These are phyloP conservation scores for Heimioporus retisporus DNA, from an alignment of 1,284 basidiomycete species.

Conservation along the genomic window DNA sequence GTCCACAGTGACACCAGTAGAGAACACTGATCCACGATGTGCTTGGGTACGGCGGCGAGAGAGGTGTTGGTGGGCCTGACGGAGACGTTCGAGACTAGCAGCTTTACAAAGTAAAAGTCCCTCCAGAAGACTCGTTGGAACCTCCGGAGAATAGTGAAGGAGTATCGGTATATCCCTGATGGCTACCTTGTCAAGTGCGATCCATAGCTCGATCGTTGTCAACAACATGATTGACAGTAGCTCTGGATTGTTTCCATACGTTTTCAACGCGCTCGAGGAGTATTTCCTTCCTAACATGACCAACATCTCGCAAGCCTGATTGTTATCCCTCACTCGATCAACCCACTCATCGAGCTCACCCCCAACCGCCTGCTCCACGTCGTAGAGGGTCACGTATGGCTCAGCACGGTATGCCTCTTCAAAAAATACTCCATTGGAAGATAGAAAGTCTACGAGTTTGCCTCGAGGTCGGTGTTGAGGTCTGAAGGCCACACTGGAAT, in stretches of 20 bases:
- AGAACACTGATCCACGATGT: conserved; percentile 12
- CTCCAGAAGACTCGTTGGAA: neutral
- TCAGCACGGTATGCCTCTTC: conserved; percentile 15
- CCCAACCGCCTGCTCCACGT: conserved; percentile 45
- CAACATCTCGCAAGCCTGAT: conserved; percentile 25
- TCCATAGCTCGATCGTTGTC: conserved; percentile 43
- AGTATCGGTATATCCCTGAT: neutral
- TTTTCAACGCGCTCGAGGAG: conserved; percentile 27
- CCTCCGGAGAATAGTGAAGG: neutral
- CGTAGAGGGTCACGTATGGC: conserved; percentile 35
- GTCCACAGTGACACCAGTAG: conserved; percentile 29
- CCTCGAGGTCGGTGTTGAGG: conserved; percentile 10
- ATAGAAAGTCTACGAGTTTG: conserved; percentile 25
- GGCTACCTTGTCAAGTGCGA: neutral
- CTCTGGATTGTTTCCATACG: conserved; percentile 51
- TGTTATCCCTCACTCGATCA: conserved; percentile 1
- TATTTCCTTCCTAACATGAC: conserved; percentile 41
- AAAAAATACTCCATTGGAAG: conserved; percentile 19
- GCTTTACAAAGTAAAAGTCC: neutral
- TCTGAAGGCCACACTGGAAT: conserved; percentile 2
- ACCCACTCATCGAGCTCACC: conserved; percentile 45
- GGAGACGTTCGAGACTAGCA: neutral
- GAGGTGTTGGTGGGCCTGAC: conserved; percentile 36
- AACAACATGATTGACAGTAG: conserved; percentile 56
- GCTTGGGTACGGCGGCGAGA: conserved; percentile 28